Conservation (phyloP, 2,329 filamentous ascomycete genomes). For the Xylariales sp. region DNA sequence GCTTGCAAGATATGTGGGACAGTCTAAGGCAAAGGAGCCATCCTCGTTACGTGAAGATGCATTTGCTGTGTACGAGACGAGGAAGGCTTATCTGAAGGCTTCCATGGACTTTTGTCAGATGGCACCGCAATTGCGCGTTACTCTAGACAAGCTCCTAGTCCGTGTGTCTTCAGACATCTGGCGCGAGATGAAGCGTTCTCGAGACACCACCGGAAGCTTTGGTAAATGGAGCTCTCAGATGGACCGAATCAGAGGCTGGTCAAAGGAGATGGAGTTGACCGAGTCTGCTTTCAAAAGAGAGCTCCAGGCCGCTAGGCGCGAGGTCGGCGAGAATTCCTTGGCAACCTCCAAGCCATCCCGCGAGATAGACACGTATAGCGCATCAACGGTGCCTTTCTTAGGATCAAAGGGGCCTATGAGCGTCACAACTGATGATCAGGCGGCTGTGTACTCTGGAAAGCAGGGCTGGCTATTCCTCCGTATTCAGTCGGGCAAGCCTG, state of each 20-base stretch:
- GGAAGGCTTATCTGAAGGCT: constrained; percentile 84
- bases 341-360: constrained; percentile 71
- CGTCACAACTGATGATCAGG: constrained; percentile 50
- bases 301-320: constrained; percentile 70
- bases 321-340: constrained; percentile 76
- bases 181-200: constrained; percentile 72
- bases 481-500: constrained; percentile 79
- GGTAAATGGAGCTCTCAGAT: constrained; percentile 72
- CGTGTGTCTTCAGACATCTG: constrained; percentile 81
- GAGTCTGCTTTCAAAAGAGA: constrained; percentile 80
- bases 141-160: constrained; percentile 82
- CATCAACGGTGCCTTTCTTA: constrained; percentile 84
- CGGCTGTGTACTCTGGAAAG: constrained; percentile 63
- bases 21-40: constrained; percentile 90
- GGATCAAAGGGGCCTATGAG: constrained; percentile 65
- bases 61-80: constrained; percentile 88
- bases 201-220: constrained; percentile 62
- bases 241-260: constrained; percentile 89
- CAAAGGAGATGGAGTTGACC: constrained; percentile 87
- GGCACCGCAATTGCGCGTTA: constrained; percentile 77
- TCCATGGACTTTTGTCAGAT: constrained; percentile 91
- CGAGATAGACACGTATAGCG: constrained; percentile 87
- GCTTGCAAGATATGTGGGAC: constrained; percentile 74
- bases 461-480: constrained; percentile 92
- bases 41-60: constrained; percentile 90